phyloP scores from a whole-genome alignment of 176 grass and related monocot genomes.

The Avena eriantha region DNA sequence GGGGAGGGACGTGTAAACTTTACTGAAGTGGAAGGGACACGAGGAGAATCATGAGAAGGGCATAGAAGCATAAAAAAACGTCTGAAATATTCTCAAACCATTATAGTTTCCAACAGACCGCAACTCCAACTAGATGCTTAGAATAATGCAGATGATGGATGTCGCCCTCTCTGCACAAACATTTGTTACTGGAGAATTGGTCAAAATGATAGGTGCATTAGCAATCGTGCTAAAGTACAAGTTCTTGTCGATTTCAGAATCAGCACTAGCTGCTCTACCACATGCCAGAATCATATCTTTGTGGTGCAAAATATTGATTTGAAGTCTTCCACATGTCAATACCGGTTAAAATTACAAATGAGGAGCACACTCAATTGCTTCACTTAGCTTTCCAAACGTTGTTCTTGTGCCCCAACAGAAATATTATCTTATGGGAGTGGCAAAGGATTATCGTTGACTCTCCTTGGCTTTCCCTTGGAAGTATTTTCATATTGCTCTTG shows the following conservation, averaged over 20 bases:
- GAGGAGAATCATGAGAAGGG: not conserved
- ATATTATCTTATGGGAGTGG: not conserved
- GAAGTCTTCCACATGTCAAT: constrained; percentile 15
- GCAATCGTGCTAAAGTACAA: not conserved
- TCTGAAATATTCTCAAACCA: not conserved
- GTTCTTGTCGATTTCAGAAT: not conserved
- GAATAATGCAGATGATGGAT: not conserved
- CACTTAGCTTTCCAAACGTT: not conserved
- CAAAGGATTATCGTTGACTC: not conserved
- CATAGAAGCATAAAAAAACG: not conserved
- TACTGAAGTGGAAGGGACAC: not conserved
- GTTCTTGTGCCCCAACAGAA: not conserved
- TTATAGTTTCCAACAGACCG: not conserved
- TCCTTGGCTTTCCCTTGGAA: not conserved
- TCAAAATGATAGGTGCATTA: not conserved
- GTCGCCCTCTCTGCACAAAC: not conserved
- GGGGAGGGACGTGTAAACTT: not conserved
- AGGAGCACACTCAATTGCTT: not conserved
- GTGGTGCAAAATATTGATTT: not conserved
- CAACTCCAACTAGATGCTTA: not conserved
- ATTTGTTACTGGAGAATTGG: constrained; percentile 21
- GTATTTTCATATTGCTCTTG: not conserved
- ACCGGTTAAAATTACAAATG: not conserved
- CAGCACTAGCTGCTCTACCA: constrained; percentile 18
- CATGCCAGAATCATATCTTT: constrained; percentile 2